These are phyloP conservation scores for Stenocarpella maydis DNA, from an alignment of 2,329 filamentous ascomycete species.

Conservation along the genomic window DNA sequence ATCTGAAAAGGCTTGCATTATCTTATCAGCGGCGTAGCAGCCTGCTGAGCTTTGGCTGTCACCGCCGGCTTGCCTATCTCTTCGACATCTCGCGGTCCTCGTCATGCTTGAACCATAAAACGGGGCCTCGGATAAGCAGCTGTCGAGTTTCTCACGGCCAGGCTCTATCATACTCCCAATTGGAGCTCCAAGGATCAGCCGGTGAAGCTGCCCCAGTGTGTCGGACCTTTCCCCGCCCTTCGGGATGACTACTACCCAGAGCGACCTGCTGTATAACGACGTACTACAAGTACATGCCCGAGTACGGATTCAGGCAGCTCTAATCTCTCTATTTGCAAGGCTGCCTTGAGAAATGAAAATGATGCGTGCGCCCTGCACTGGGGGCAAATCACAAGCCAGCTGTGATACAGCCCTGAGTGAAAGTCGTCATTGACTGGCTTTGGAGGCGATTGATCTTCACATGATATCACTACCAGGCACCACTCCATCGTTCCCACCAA, in stretches of 20 bases:
- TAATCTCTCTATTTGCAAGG: neutral
- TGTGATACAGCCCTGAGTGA: neutral
- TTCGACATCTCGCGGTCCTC: neutral
- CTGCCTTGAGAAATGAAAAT: neutral
- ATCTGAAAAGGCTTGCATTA: no score
- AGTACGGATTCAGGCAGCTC: neutral
- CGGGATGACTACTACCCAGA: neutral
- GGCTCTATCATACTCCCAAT: conserved; percentile 2
- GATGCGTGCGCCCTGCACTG: no score
- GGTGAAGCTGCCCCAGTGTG: conserved; percentile 22
- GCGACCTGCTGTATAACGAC: no score
- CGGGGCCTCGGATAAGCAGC: conserved; percentile 5
- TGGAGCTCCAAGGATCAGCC: conserved; percentile 9
- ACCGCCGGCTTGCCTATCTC: conserved; percentile 2
- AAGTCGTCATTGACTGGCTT: neutral
- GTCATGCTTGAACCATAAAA: conserved; percentile 14
- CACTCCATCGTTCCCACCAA: conserved; percentile 5
- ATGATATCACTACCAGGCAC: conserved; percentile 13
- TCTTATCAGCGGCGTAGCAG: neutral
- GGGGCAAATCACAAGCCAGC: neutral
- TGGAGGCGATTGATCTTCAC: conserved; percentile 16
- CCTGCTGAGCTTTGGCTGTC: neutral
- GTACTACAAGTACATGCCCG: neutral
- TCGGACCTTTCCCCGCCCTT: neutral
- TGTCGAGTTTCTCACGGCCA: conserved; percentile 10